These are phyloP conservation scores for Rutidosis leptorrhynchoides DNA, from an alignment of 129 eudicot genomes.

Conservation along the genomic window DNA sequence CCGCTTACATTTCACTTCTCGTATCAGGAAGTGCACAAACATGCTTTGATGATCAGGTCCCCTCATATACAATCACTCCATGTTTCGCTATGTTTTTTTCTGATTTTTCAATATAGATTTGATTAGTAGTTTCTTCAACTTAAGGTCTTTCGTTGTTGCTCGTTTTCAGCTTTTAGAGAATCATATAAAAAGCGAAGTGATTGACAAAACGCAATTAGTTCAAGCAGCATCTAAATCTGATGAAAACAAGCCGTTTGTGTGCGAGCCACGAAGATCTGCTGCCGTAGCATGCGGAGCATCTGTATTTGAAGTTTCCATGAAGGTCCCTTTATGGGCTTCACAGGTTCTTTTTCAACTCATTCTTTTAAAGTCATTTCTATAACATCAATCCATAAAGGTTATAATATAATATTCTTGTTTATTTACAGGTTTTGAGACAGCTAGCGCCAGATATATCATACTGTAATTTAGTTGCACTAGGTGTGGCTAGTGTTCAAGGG, in stretches of 20 bases:
- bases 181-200: slow-evolving; percentile 86
- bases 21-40: slow-evolving; percentile 96
- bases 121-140: neutral
- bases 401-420: neutral
- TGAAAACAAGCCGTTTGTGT: slow-evolving; percentile 42
- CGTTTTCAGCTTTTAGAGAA: slow-evolving; percentile 75
- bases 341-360: slow-evolving; percentile 51
- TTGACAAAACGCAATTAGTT: slow-evolving; percentile 65
- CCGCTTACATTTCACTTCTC: slow-evolving; percentile 84
- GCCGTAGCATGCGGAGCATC: slow-evolving; percentile 87
- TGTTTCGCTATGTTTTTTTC: neutral
- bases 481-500: slow-evolving; percentile 88
- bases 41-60: slow-evolving; percentile 95
- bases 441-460: slow-evolving; percentile 85
- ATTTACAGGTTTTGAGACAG: slow-evolving; percentile 77
- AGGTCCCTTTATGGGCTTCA: slow-evolving; percentile 91
- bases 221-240: slow-evolving; percentile 51
- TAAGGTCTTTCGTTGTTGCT: neutral
- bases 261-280: slow-evolving; percentile 83
- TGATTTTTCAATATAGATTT: neutral
- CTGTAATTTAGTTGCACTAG: slow-evolving; percentile 83
- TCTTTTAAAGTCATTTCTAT: neutral
- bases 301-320: slow-evolving; percentile 86
- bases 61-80: neutral
- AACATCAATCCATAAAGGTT: neutral